Conservation (phyloP, 2,329 filamentous ascomycete genomes). For the Bipolaris cookei region DNA sequence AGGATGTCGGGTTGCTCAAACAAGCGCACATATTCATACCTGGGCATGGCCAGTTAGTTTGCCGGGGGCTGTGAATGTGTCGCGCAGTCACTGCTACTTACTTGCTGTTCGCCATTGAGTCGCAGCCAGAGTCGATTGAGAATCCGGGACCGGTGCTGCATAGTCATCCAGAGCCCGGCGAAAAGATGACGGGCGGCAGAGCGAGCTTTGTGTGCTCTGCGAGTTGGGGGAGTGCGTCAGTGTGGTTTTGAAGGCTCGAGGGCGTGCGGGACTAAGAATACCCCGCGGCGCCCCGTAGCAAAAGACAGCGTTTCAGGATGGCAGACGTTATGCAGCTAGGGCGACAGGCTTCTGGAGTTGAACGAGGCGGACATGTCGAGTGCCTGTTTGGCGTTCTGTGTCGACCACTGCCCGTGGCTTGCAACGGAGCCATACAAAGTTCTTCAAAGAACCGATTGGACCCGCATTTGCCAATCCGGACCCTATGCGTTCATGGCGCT, state of each 20-base stretch:
- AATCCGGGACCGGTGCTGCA: slow-evolving; percentile 14
- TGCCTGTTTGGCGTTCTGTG: slow-evolving; percentile 12
- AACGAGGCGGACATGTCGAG: slow-evolving; percentile 15
- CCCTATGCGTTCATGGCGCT: slow-evolving; percentile 10
- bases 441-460: slow-evolving; percentile 9
- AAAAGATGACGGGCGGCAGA: slow-evolving; percentile 11
- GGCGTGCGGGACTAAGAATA: slow-evolving; percentile 16
- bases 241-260: slow-evolving; percentile 23
- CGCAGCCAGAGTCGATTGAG: not conserved
- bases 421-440: slow-evolving; percentile 13
- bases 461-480: slow-evolving; percentile 13
- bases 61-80: not conserved
- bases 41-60: slow-evolving; percentile 49
- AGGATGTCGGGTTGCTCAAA: slow-evolving; percentile 85
- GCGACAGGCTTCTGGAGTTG: slow-evolving; percentile 17
- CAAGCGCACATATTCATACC: slow-evolving; percentile 89
- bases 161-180: slow-evolving; percentile 20
- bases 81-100: slow-evolving; percentile 17
- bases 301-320: slow-evolving; percentile 27
- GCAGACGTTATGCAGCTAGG: slow-evolving; percentile 28
- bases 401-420: slow-evolving; percentile 17
- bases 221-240: slow-evolving; percentile 16
- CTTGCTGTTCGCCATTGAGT: slow-evolving; percentile 37
- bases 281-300: slow-evolving; percentile 19
- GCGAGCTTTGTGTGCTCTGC: slow-evolving; percentile 4